Evolutionary conservation across 2,329 filamentous ascomycete genomes (phyloP).

Genomic region (Penicillium occitanis): DNA sequence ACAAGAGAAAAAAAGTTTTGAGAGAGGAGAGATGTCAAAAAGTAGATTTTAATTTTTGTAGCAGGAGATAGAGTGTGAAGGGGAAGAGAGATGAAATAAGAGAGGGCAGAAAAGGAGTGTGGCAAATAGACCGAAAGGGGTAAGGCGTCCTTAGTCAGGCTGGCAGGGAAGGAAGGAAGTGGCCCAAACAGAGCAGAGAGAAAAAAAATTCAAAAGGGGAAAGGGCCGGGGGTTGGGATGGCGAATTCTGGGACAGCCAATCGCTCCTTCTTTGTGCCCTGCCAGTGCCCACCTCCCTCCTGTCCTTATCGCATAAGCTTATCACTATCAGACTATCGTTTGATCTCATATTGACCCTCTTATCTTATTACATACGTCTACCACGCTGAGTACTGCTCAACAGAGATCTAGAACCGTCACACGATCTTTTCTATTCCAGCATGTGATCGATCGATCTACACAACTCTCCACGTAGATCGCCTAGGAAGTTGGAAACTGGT

Average conservation of each 20-base stretch:
- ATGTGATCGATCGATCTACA: not conserved
- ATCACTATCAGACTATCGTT: not conserved
- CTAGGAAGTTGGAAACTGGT: not conserved
- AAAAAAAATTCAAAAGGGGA: slow-evolving; percentile 14
- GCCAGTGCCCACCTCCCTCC: not conserved
- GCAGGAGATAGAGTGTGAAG: not conserved
- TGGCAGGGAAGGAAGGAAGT: slow-evolving; percentile 3
- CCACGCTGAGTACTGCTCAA: not conserved
- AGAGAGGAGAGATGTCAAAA: slow-evolving; percentile 24
- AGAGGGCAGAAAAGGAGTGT: slow-evolving; percentile 21
- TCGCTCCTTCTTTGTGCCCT: not conserved
- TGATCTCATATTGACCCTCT: not conserved
- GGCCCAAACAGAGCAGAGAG: not conserved
- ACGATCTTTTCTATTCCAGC: not conserved
- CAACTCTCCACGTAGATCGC: not conserved
- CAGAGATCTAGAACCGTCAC: not conserved
- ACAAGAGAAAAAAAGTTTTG: slow-evolving; percentile 20
- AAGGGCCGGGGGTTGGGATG: slow-evolving; percentile 1
- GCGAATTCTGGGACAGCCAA: slow-evolving; percentile 1
- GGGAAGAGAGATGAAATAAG: slow-evolving; percentile 3
- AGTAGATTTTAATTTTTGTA: slow-evolving; percentile 16
- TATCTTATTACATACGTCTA: not conserved
- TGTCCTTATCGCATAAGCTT: not conserved
- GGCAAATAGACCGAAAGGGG: slow-evolving; percentile 9
- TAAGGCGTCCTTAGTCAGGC: not conserved